Evolutionary conservation across 495 filamentous ascomycete genomes (phyloP).

Genomic region (Podospora didyma): DNA sequence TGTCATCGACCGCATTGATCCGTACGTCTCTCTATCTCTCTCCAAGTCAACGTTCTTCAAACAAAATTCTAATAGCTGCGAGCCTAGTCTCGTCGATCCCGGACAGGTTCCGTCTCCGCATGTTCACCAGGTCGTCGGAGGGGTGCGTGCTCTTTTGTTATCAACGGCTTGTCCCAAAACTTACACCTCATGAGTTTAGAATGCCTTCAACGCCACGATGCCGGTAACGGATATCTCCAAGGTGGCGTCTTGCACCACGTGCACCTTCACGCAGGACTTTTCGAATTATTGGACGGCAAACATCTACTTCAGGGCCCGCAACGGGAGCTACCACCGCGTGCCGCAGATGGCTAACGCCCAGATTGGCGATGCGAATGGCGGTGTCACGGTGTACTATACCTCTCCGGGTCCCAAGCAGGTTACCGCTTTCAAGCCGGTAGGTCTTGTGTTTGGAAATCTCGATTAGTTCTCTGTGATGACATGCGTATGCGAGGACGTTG

Average conservation of each 20-base stretch:
- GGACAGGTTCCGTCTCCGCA: slow-evolving; percentile 6
- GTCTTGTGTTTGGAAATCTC: not conserved
- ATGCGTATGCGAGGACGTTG: too few relatives aligned
- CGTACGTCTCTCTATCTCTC: not conserved
- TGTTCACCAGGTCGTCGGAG: slow-evolving; percentile 39
- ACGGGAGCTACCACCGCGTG: slow-evolving; percentile 49
- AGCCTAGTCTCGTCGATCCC: slow-evolving; percentile 5
- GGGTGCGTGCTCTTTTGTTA: slow-evolving; percentile 8
- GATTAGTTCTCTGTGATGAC: too few relatives aligned
- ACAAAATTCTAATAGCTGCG: not conserved
- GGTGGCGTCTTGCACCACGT: slow-evolving; percentile 37
- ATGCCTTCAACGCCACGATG: slow-evolving; percentile 44
- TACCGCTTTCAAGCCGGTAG: slow-evolving; percentile 48
- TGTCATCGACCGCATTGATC: slow-evolving; percentile 9
- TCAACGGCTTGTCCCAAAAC: not conserved
- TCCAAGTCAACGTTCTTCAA: not conserved
- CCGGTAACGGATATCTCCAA: slow-evolving; percentile 33
- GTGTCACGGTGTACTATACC: slow-evolving; percentile 30
- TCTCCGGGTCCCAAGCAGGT: slow-evolving; percentile 32
- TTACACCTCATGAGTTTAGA: slow-evolving; percentile 1
- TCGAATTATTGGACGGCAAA: slow-evolving; percentile 53
- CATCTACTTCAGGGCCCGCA: slow-evolving; percentile 49
- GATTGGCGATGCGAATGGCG: slow-evolving; percentile 20
- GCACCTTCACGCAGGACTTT: slow-evolving; percentile 41
- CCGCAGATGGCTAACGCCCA: slow-evolving; percentile 24